Conservation (phyloP, 495 filamentous ascomycete genomes). For the Eremomyces bilateralis region DNA sequence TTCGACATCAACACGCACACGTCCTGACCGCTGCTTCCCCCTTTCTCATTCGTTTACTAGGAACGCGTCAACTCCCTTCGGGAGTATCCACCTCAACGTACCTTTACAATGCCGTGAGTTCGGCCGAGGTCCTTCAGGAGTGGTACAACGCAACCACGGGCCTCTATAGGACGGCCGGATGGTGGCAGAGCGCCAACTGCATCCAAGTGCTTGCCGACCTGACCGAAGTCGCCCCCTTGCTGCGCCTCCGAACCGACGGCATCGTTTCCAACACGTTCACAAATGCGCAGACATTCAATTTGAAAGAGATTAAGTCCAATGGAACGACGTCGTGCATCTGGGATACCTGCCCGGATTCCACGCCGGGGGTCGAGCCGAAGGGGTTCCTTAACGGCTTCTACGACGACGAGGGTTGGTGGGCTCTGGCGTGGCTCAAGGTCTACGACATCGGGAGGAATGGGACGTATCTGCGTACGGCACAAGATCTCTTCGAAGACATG, state of each 20-base stretch:
- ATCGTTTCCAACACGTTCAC: constrained; percentile 19
- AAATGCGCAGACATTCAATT: constrained; percentile 16
- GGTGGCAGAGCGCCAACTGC: constrained; percentile 61
- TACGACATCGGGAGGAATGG: constrained; percentile 15
- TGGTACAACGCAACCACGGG: constrained; percentile 43
- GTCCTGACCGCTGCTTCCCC: too few relatives aligned
- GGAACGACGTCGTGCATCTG: neutral
- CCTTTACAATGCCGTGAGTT: neutral
- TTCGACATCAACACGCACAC: too few relatives aligned
- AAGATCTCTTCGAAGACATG: constrained; percentile 35
- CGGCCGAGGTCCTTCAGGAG: constrained; percentile 23
- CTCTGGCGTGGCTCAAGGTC: constrained; percentile 15
- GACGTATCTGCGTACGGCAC: constrained; percentile 21
- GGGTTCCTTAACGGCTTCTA: constrained; percentile 17
- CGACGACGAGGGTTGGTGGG: constrained; percentile 21
- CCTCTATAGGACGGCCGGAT: constrained; percentile 42
- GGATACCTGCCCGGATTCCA: neutral
- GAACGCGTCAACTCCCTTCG: too few relatives aligned
- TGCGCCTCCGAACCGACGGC: constrained; percentile 5
- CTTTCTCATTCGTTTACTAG: too few relatives aligned
- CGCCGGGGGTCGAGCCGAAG: neutral
- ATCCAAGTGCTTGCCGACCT: constrained; percentile 42
- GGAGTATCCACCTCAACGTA: neutral
- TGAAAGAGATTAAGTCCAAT: constrained; percentile 20
- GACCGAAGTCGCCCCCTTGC: constrained; percentile 23